Conservation (phyloP, 140 eudicot genomes). For the Artemisia princeps region DNA sequence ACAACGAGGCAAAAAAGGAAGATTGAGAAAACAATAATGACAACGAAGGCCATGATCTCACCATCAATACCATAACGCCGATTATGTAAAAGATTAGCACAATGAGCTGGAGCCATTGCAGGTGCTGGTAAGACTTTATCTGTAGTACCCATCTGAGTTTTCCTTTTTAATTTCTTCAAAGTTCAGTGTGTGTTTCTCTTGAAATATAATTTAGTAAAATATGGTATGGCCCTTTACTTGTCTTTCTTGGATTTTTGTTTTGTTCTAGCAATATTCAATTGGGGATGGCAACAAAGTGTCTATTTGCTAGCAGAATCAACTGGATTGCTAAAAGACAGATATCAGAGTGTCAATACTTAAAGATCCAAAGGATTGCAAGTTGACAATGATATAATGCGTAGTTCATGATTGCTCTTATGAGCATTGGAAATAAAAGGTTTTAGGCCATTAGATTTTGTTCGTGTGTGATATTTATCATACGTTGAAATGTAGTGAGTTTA, state of each 20-base stretch:
- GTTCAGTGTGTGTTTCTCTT: not conserved
- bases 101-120: slow-evolving; percentile 26
- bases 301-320: slow-evolving; percentile 8
- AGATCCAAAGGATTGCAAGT: not conserved
- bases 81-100: slow-evolving; percentile 16
- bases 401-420: slow-evolving; percentile 12
- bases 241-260: slow-evolving; percentile 12
- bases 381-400: slow-evolving; percentile 11
- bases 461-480: not conserved
- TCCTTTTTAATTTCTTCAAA: slow-evolving; percentile 9
- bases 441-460: not conserved
- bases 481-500: too few relatives aligned
- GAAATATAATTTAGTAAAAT: not conserved
- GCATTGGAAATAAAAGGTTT: not conserved
- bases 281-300: slow-evolving; percentile 26
- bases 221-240: slow-evolving; percentile 21
- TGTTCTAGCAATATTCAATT: slow-evolving; percentile 1
- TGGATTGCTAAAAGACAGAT: slow-evolving; percentile 19
- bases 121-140: slow-evolving; percentile 26
- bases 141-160: slow-evolving; percentile 23
- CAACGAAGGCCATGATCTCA: slow-evolving; percentile 24
- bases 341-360: slow-evolving; percentile 2
- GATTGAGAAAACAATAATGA: slow-evolving; percentile 21
- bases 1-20: slow-evolving; percentile 10
- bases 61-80: slow-evolving; percentile 24